These are phyloP conservation scores for Leccinum solheimii DNA, from an alignment of 1,284 basidiomycete genomes.

Conservation along the genomic window DNA sequence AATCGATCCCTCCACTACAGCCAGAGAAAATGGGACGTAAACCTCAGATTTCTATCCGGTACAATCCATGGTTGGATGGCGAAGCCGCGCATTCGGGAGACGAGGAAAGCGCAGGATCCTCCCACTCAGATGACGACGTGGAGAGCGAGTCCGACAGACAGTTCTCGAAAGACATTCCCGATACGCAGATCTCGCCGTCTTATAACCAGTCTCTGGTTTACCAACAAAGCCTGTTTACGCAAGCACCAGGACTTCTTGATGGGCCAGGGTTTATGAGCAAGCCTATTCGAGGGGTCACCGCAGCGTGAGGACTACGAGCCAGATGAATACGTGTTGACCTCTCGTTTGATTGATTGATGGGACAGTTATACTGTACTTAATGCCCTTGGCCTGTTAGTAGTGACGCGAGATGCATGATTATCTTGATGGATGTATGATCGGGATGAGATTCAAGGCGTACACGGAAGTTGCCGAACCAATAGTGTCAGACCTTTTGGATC, in stretches of 20 bases:
- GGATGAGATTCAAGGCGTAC: neutral
- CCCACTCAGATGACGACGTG: no score
- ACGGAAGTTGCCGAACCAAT: constrained; percentile 18
- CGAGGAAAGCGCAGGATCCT: no score
- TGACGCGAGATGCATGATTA: neutral
- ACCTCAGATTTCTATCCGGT: no score
- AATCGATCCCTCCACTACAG: no score
- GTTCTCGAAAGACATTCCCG: constrained; percentile 64
- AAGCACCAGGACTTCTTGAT: constrained; percentile 46
- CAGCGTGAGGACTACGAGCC: constrained; percentile 44
- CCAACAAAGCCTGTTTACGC: constrained; percentile 68
- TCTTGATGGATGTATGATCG: neutral
- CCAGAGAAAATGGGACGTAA: no score
- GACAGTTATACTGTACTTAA: neutral
- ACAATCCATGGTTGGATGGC: no score
- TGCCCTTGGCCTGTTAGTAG: neutral
- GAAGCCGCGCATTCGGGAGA: no score
- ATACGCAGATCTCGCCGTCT: constrained; percentile 73
- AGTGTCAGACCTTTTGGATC: no score
- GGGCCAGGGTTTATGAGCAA: constrained; percentile 56
- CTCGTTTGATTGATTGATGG: constrained; percentile 28
- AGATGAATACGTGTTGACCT: constrained; percentile 64
- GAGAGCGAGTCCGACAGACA: no score
- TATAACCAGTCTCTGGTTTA: constrained; percentile 74
- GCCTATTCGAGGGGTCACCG: constrained; percentile 59